Conservation (phyloP, 164 flowering plant species). For the Kingdonia uniflora region DNA sequence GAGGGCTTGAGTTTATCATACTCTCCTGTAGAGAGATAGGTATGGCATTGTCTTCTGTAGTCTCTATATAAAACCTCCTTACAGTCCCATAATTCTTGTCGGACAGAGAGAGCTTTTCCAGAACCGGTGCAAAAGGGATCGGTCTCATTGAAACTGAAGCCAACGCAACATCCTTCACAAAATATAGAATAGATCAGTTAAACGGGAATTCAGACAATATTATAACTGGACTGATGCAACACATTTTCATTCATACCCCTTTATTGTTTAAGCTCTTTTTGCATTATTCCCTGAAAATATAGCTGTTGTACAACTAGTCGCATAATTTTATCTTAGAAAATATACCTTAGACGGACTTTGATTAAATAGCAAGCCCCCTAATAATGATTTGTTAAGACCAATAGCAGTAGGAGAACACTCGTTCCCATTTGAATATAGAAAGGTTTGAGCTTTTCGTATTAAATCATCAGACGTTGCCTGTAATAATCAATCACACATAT, state of each 20-base stretch:
- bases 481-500: slow-evolving; percentile 9
- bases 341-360: slow-evolving; percentile 82
- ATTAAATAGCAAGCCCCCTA: slow-evolving; percentile 71
- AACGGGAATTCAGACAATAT: too few relatives aligned
- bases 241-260: too few relatives aligned
- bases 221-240: too few relatives aligned
- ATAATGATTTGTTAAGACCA: slow-evolving; percentile 64
- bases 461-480: slow-evolving; percentile 62
- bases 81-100: slow-evolving; percentile 73
- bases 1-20: slow-evolving; percentile 58
- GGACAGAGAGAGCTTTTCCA: slow-evolving; percentile 76
- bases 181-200: neutral
- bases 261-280: too few relatives aligned
- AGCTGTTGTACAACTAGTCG: too few relatives aligned
- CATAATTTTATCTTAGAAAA: neutral
- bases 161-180: slow-evolving; percentile 73
- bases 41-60: slow-evolving; percentile 76
- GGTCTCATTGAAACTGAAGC: slow-evolving; percentile 95
- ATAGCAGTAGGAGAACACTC: slow-evolving; percentile 77
- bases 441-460: slow-evolving; percentile 64
- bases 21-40: slow-evolving; percentile 56
- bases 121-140: slow-evolving; percentile 76
- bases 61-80: slow-evolving; percentile 71
- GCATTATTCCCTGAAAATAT: too few relatives aligned
- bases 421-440: slow-evolving; percentile 40